Evolutionary conservation across 305 asterid genomes (phyloP), one percentile per base, ranked within the genome.

Genomic region (Fraxinus floribunda): DNA sequence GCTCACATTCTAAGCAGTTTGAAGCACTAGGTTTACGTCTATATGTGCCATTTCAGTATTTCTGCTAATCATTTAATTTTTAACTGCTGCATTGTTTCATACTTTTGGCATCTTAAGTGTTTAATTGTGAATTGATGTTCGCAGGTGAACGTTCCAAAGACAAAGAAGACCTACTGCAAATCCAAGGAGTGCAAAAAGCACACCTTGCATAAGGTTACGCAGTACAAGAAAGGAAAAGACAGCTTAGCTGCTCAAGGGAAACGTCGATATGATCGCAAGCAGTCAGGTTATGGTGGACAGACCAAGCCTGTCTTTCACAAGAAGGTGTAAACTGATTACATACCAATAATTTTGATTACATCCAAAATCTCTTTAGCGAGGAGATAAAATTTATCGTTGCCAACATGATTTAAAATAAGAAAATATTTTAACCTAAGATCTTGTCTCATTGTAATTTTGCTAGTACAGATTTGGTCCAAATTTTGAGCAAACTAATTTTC

Each of bases 171-270:
- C 41, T 89, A 75, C 41, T 89, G 92, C 91, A 89, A 89, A 62
- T 89, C 92, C 20, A 89, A 89, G 88, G 90, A 89, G 83, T 89
- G 92, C 90, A 88, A 78, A 20, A 89, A 89, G 88, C 92, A 89
- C 89, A 89, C 92, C 66, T 83, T 89, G 84, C 90, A 89, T 36
- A 89, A 89, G 88, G 92, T 89, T 49, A 89, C 90, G 75, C 90
- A 89, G 77, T 89, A 88, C 88, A 89, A 89, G 83, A 89, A 89
- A 83, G 92, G 92, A 0, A 89, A 89, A 70, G 92, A 89, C 68
- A 88, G 92, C 78, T 83, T 89, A 36, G 92, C 92, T 71, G 92
- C 84, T 41, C 90, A 89, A 77, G 92, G 92, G 3, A 89, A 89
- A 86, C 90, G 92, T 5, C 90, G 92, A 76, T 89, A 89, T 68